Base-by-base conservation (phyloP, 345 rosid genomes). In the Geranium rotundifolium region DNA sequence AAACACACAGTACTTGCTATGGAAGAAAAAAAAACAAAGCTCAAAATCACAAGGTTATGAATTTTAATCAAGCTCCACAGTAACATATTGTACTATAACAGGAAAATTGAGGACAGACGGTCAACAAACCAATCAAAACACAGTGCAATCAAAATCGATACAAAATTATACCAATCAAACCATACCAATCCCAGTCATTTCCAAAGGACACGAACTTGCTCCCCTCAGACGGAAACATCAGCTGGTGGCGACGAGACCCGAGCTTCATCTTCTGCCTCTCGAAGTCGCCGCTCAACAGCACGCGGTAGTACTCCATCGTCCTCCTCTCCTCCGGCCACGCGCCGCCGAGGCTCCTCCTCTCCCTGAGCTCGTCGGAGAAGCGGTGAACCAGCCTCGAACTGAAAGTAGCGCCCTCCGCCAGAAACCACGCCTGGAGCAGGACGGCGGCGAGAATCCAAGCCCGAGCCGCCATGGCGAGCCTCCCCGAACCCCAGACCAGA, bases 161-260 rank as follows among this genome's bases (percentile, higher is more conserved):
- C 19, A 27, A 14, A 29, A 17, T 60, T 34, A 37, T 5, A n/a
- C 8, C 13, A 31, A 17, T 2, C 46, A 39, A 20, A 27, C 63
- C 31, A 0, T 74, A 91, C 97, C 96, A 91, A 73, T 85, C 91
- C 60, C 85, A 84, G 57, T 86, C 82, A 64, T 91, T 71, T 16
- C 97, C 97, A 12, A 80, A 46, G 57, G 83, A 76, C 83, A 85
- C 60, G 57, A 86, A 82, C 61, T 72, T 78, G 76, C 95, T 79
- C 57, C 98, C 98, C 75, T 91, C 81, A 18, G 91, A 82, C 72
- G 96, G 95, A 73, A 85, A 81, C 41, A 91, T 84, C 4, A 75
- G 34, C 66, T 76, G 75, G 67, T 66, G 73, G 67, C 41, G 81
- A 54, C 41, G 81, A 54, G 84, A 46, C 19, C 85, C 90, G 41